Evolutionary conservation across 345 rosid genomes (phyloP), one percentile per base, ranked within the genome.

Genomic region (Noccaea bulbosa): DNA sequence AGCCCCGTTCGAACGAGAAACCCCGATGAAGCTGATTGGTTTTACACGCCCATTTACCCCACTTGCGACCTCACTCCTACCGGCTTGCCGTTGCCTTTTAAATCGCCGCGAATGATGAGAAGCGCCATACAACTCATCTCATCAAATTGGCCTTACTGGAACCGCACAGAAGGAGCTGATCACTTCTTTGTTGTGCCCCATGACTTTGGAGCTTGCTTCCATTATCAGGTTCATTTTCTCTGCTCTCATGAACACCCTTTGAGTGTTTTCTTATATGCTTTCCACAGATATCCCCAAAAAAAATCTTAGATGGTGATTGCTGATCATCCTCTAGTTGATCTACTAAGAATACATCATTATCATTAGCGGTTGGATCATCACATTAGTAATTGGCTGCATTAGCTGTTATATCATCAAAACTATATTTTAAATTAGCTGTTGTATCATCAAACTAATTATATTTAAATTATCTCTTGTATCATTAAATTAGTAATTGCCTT

Each of bases 61-160:
- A 93, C 98, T 61, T 93, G 98, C 71, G 98, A 93, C 76, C 97
- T 91, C 56, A 93, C 98, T n/a, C 96, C 97, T 22, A 88, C 82
- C 3, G 98, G 98, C 48, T 79, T 93, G 72, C 98, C 98, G 0
- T 77, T 93, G 84, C 98, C 98, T 14, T 93, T 93, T 69, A 93
- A 93, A 65, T 90, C 98, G 9, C 98, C 97, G 1, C 78, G 98
- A 45, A 86, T 93, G 93, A 87, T 88, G 96, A 83, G 98, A 79
- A 93, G 98, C 47, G 92, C 96, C 0, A 83, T 93, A 6, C 97
- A 90, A 48, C 87, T 93, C 1, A 82, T 93, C 65, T 85, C 98
- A 60, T 63, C 93, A 14, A 90, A 79, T 38, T 88, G 97, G 98
- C 98, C 93, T 50, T 88, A 83, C 14, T 93, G 98, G 98, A 93